Evolutionary conservation across 176 grass and related monocot genomes (phyloP).

Genomic region (Coix lacrymajobi): DNA sequence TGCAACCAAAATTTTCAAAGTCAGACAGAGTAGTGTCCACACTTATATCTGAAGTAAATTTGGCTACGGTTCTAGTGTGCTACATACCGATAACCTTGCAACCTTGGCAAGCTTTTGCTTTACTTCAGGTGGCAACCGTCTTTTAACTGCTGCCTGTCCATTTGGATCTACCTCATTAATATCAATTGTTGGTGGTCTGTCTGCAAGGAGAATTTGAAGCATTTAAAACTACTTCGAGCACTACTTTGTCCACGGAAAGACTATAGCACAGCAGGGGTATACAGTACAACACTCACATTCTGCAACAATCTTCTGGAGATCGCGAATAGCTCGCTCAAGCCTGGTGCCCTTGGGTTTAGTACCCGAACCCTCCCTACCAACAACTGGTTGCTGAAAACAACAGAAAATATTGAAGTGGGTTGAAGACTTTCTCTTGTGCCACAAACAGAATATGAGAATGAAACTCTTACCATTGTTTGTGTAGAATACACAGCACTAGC

Average conservation of each 20-base stretch:
- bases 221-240: conserved; percentile 28
- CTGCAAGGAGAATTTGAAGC: conserved; percentile 58
- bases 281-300: conserved; percentile 60
- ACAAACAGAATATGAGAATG: conserved; percentile 8
- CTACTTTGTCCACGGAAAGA: conserved; percentile 8
- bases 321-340: conserved; percentile 90
- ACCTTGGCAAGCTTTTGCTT: conserved; percentile 97
- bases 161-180: conserved; percentile 73
- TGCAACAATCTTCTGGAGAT: conserved; percentile 84
- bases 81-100: conserved; percentile 95
- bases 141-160: conserved; percentile 68
- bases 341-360: conserved; percentile 89
- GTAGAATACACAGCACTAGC: conserved; percentile 47
- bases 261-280: conserved; percentile 15
- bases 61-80: conserved; percentile 18
- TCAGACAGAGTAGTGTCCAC: background rate
- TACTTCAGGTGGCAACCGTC: conserved; percentile 85
- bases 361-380: conserved; percentile 65
- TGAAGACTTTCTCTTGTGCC: background rate
- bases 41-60: conserved; percentile 15
- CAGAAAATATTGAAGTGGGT: conserved; percentile 11
- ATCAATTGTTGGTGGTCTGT: conserved; percentile 62
- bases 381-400: conserved; percentile 48
- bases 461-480: conserved; percentile 48
- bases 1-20: background rate